Conservation (phyloP, 305 asterid species). For the Fraxinus greggii region DNA sequence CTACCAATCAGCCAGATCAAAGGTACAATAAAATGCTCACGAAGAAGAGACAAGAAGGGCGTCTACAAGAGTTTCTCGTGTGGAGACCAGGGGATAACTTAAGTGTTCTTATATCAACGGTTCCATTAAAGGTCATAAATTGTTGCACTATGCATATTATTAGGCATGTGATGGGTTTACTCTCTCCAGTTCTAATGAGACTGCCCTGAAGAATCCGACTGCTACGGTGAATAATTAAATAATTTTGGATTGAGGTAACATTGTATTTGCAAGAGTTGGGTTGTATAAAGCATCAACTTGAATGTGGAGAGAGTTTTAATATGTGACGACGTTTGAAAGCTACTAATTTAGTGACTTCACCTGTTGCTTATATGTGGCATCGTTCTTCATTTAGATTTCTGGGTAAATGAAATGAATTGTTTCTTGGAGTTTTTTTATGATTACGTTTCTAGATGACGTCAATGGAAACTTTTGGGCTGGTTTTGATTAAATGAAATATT, state of each 20-base stretch:
- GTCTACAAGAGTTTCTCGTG: background rate
- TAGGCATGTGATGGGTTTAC: background rate
- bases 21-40: background rate
- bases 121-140: background rate
- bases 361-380: background rate
- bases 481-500: background rate
- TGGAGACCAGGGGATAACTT: background rate
- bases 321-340: background rate
- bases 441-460: background rate
- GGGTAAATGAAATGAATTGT: background rate
- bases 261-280: background rate
- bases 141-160: background rate
- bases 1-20: background rate
- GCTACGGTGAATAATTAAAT: background rate
- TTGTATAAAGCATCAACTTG: background rate
- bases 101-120: background rate
- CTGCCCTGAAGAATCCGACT: background rate
- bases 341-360: background rate
- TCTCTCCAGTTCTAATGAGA: background rate
- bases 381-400: background rate
- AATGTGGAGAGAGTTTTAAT: background rate
- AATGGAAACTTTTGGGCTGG: background rate
- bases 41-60: background rate
- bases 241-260: background rate
- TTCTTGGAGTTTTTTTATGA: background rate